Percentiles rank a stretch among this genome's conserved stretches.
These are phyloP conservation scores for Luffa aegyptiaca DNA, from an alignment of 306 rosid genomes.

Conservation along the genomic window DNA sequence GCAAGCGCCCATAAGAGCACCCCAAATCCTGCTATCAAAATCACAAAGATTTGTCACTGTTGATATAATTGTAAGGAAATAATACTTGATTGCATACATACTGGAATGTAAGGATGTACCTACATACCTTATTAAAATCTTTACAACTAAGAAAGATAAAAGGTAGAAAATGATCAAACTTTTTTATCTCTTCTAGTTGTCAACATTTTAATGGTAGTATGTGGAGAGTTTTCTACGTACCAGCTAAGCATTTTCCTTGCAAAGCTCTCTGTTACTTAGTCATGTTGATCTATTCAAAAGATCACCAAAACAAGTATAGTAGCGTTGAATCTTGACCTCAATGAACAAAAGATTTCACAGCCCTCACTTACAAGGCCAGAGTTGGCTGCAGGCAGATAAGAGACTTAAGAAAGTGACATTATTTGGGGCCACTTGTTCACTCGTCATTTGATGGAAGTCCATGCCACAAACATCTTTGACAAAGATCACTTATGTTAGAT, in stretches of 20 bases:
- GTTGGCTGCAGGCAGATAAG: slow-evolving; percentile 50
- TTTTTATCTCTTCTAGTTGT: too few relatives aligned
- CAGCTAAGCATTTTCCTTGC: too few relatives aligned
- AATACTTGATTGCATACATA: too few relatives aligned
- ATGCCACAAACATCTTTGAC: slow-evolving; percentile 41
- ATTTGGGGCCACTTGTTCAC: slow-evolving; percentile 32
- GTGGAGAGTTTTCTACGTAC: too few relatives aligned
- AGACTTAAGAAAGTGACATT: slow-evolving; percentile 45
- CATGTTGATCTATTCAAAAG: slow-evolving; percentile 39
- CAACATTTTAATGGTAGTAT: too few relatives aligned
- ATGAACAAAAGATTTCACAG: slow-evolving; percentile 29
- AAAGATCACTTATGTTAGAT: slow-evolving; percentile 29
- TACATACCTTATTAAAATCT: too few relatives aligned
- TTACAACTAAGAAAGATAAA: too few relatives aligned
- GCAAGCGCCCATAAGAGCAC: slow-evolving; percentile 49
- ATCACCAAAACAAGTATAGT: slow-evolving; percentile 48
- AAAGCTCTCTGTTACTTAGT: slow-evolving; percentile 41
- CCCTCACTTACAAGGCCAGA: slow-evolving; percentile 47
- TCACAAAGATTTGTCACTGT: slow-evolving; percentile 31
- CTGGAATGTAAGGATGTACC: too few relatives aligned
- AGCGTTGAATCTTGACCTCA: slow-evolving; percentile 40
- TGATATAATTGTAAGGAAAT: too few relatives aligned
- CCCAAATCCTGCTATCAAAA: slow-evolving; percentile 54
- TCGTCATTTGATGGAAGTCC: slow-evolving; percentile 47
- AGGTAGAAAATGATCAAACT: too few relatives aligned